Percentiles rank a stretch among this genome's conserved stretches.
Conservation (phyloP, 441 rosid genomes). For the Gossypium schwendimanii region DNA sequence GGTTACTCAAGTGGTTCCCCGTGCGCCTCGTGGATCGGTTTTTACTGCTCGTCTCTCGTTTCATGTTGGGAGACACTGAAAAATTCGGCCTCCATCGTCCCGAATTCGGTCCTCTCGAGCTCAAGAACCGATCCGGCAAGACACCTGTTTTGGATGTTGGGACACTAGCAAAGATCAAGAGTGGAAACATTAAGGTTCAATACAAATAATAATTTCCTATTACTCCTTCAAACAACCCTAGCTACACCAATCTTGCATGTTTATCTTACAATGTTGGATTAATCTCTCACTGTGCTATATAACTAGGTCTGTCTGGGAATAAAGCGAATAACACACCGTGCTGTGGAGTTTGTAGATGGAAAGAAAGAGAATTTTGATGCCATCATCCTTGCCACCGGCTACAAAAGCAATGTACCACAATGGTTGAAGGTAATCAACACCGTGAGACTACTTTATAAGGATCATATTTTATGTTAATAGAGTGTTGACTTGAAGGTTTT, state of each 20-base stretch:
- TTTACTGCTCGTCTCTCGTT: slow-evolving; percentile 42
- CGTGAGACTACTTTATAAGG: neutral
- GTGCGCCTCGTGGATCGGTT: slow-evolving; percentile 49
- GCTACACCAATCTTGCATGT: neutral
- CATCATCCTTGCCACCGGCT: slow-evolving; percentile 81
- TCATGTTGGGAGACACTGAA: slow-evolving; percentile 56
- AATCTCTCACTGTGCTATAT: neutral
- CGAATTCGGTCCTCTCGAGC: slow-evolving; percentile 61
- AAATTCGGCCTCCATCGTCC: slow-evolving; percentile 57
- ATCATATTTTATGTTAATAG: neutral
- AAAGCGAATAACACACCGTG: slow-evolving; percentile 34
- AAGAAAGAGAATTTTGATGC: slow-evolving; percentile 50
- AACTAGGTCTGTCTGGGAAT: slow-evolving; percentile 49
- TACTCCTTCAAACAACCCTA: too few species aligned
- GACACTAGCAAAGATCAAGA: slow-evolving; percentile 54
- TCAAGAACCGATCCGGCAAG: slow-evolving; percentile 53
- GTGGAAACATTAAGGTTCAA: slow-evolving; percentile 59
- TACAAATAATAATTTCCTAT: too few species aligned
- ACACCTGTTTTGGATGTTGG: slow-evolving; percentile 84
- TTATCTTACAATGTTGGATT: neutral
- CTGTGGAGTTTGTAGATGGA: slow-evolving; percentile 68
- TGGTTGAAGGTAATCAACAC: slow-evolving; percentile 60
- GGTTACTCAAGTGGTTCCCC: slow-evolving; percentile 71
- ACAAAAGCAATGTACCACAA: slow-evolving; percentile 66
- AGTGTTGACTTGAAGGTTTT: neutral